These are phyloP conservation scores for Pistacia integerrima DNA, from an alignment of 345 rosid genomes.

Conservation along the genomic window DNA sequence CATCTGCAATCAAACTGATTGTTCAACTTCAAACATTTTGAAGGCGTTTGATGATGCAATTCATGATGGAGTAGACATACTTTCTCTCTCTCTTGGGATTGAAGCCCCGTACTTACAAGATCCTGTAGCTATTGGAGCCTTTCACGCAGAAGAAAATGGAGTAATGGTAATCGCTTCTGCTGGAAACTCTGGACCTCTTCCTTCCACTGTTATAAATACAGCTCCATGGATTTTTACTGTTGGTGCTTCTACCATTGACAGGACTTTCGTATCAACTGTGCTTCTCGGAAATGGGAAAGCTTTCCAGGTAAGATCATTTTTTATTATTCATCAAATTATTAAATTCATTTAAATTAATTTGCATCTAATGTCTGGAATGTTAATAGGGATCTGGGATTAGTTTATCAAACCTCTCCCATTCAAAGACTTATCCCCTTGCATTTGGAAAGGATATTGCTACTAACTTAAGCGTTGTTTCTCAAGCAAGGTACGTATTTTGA, in stretches of 20 bases:
- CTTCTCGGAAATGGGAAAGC: constrained; percentile 48
- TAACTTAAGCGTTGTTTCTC: constrained; percentile 45
- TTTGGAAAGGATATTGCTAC: constrained; percentile 56
- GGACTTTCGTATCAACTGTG: constrained; percentile 51
- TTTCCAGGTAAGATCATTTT: constrained; percentile 30
- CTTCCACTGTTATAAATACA: constrained; percentile 48
- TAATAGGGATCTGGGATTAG: constrained; percentile 62
- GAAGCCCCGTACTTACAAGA: constrained; percentile 42
- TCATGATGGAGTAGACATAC: constrained; percentile 61
- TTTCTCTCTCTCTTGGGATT: constrained; percentile 68
- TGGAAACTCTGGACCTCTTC: constrained; percentile 67
- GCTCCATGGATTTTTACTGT: constrained; percentile 74
- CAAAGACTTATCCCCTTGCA: constrained; percentile 53
- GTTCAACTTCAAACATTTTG: constrained; percentile 50
- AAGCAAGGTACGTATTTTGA: constrained; percentile 46
- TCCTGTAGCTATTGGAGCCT: constrained; percentile 68
- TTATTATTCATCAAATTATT: too few species aligned
- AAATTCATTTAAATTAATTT: not conserved
- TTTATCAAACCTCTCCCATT: constrained; percentile 51
- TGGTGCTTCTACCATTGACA: constrained; percentile 60
- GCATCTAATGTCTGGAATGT: not conserved
- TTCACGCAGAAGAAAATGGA: constrained; percentile 59
- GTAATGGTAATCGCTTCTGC: constrained; percentile 57
- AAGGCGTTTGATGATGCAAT: constrained; percentile 77
- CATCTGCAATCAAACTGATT: constrained; percentile 52